phyloP scores from a whole-genome alignment of 352 stramenopile genomes.

The Peronosclerospora sorghi region DNA sequence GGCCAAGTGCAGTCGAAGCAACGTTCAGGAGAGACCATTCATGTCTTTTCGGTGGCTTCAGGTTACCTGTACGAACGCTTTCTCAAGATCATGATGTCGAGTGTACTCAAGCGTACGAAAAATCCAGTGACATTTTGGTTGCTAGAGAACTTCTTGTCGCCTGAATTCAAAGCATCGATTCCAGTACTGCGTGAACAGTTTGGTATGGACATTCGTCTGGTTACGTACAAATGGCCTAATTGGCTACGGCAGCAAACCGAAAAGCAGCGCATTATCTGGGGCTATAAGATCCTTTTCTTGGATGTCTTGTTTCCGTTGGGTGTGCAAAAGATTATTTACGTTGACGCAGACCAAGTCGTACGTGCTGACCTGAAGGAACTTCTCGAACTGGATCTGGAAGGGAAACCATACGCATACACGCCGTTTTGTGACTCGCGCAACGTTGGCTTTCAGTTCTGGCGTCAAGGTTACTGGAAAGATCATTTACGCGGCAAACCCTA shows the following conservation, averaged over 20 bases:
- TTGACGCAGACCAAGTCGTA: constrained; percentile 98
- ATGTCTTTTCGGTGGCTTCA: constrained; percentile 97
- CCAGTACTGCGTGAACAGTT: constrained; percentile 86
- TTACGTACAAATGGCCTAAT: constrained; percentile 99
- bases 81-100: constrained; percentile 99
- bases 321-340: constrained; percentile 99
- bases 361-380: constrained; percentile 97
- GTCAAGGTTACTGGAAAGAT: constrained; percentile 96
- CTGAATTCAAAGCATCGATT: constrained; percentile 93
- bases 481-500: constrained; percentile 96
- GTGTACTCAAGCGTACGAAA: constrained; percentile 92
- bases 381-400: constrained; percentile 97
- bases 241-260: constrained; percentile 97
- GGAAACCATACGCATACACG: constrained; percentile 95
- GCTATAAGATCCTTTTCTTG: constrained; percentile 99
- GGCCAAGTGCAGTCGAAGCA: constrained; percentile 14
- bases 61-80: constrained; percentile 98
- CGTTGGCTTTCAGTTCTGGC: constrained; percentile 98
- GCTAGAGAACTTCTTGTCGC: constrained; percentile 98
- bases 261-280: constrained; percentile 99
- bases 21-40: constrained; percentile 87
- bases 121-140: constrained; percentile 99
- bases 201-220: constrained; percentile 96
- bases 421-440: constrained; percentile 97
- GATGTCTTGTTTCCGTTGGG: constrained; percentile 98